Evolutionary conservation across 441 rosid genomes (phyloP), one percentile per base, ranked within the genome.

Genomic region (Adansonia rubrostipa): DNA sequence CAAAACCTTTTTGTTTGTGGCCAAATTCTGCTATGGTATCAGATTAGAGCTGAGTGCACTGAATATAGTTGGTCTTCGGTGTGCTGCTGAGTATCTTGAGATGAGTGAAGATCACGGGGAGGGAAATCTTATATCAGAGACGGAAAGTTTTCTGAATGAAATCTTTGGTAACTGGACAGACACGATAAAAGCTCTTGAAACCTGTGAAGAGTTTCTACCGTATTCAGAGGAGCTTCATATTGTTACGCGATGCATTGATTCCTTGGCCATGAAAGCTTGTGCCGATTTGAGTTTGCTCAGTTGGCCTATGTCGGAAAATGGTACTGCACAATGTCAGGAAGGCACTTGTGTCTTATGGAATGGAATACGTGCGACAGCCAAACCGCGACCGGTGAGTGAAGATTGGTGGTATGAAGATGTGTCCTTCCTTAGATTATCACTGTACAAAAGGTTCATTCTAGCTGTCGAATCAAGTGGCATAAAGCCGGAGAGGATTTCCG

Each of bases 361-460:
- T 70, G 98, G 98, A 14, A 92, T 96, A 80, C 47, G 88, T n/a
- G 76, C 90, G 15, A 73, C 88, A 53, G 64, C 83, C 47, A 87
- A 85, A 80, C 57, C 84, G 51, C 81, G 74, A 11, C 60, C 83
- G 5, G 61, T 85, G 6, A 87, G 85, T 2, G 90, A 87, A 15
- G 97, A 94, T 83, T 94, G 98, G 99, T 96, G 99, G 99, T 91
- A 87, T 17, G 91, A 89, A 54, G 99, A 94, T 81, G 93, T 84
- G 22, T 94, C 97, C 1, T 78, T 71, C 76, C 95, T 92, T 10
- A 78, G 87, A 7, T 74, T 94, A 24, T 76, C 88, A 14, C 67
- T 88, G 48, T 96, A 83, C 77, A 94, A 84, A 81, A 92, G 93
- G 82, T 86, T 96, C 57, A 89, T 96, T 51, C 72, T 81, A 67